phyloP scores from a whole-genome alignment of 2,329 filamentous ascomycete genomes.

The Exophiala sp. region DNA sequence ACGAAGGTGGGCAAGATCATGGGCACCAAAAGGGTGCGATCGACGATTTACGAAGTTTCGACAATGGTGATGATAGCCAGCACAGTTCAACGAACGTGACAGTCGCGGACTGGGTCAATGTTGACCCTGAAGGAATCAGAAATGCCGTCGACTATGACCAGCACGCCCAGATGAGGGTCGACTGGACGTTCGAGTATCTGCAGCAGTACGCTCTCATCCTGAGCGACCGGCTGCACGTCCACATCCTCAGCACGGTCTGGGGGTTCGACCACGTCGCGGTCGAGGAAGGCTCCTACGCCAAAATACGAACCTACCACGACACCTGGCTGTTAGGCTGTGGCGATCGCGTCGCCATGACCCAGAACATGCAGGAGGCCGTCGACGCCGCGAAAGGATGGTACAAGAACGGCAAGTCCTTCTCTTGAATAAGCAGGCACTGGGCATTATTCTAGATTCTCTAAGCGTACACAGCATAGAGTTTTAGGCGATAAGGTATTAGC shows the following conservation, averaged over 20 bases:
- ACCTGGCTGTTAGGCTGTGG: background rate
- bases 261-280: background rate
- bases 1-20: background rate
- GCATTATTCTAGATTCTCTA: too few relatives aligned
- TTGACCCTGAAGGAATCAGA: background rate
- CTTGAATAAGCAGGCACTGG: too few relatives aligned
- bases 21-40: background rate
- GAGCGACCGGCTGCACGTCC: background rate
- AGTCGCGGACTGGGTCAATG: background rate
- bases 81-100: background rate
- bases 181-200: background rate
- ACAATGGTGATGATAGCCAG: background rate
- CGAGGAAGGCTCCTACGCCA: background rate
- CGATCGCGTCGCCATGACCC: background rate
- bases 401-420: background rate
- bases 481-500: too few relatives aligned
- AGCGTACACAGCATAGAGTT: too few relatives aligned
- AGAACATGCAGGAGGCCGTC: background rate
- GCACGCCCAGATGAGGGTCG: background rate
- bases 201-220: background rate
- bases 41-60: background rate
- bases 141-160: background rate
- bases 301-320: background rate
- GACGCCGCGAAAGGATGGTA: background rate
- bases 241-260: constrained; percentile 1